phyloP scores from a whole-genome alignment of 2,329 filamentous ascomycete genomes.

The Colletotrichum coccodes region DNA sequence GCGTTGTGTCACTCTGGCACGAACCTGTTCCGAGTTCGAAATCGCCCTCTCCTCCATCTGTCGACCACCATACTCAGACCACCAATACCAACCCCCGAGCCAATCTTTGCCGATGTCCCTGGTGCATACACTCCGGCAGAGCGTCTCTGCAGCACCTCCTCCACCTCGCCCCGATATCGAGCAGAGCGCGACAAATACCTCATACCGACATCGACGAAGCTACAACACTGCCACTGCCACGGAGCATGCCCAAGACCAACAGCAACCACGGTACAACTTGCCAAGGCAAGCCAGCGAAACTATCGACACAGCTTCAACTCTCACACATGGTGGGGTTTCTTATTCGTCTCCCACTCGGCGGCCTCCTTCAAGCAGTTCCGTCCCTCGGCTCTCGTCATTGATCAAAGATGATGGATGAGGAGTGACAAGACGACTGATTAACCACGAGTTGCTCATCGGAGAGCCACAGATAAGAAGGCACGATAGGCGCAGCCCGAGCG shows the following conservation, averaged over 20 bases:
- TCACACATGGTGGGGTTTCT: constrained; percentile 2
- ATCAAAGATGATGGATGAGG: constrained; percentile 1
- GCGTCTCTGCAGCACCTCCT: not conserved
- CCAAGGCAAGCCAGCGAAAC: constrained; percentile 25
- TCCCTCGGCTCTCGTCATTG: not conserved
- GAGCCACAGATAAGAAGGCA: constrained; percentile 25
- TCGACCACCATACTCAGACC: not conserved
- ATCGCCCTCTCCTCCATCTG: not conserved
- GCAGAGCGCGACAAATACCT: not conserved
- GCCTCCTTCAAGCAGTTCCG: not conserved
- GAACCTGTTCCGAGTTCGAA: not conserved
- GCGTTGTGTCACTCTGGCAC: too few species aligned
- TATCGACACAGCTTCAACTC: constrained; percentile 11
- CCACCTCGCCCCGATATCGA: not conserved
- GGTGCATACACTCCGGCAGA: not conserved
- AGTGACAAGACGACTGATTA: not conserved
- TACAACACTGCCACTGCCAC: constrained; percentile 20
- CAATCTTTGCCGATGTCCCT: not conserved
- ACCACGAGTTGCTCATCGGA: not conserved
- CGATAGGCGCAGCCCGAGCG: constrained; percentile 5
- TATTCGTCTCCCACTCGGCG: not conserved
- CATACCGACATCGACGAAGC: not conserved
- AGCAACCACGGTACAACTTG: constrained; percentile 1
- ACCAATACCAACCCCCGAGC: not conserved
- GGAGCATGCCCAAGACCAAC: not conserved